These are phyloP conservation scores for Chlamydomonas sp. DNA, from an alignment of 139 green algal species.

Conservation along the genomic window DNA sequence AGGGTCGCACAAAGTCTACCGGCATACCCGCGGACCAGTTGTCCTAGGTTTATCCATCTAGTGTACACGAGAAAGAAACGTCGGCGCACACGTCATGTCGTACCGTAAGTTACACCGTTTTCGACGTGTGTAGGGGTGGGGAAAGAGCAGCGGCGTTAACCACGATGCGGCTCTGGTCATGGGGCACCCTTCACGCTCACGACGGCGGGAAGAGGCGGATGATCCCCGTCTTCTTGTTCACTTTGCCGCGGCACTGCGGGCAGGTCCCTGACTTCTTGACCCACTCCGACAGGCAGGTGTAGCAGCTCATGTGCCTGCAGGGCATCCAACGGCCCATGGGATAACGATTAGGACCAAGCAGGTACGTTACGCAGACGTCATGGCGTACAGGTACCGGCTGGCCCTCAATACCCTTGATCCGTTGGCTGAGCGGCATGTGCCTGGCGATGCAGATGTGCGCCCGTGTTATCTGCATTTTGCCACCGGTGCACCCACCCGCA, in stretches of 20 bases:
- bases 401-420: no score
- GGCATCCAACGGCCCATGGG: not conserved
- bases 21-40: not conserved
- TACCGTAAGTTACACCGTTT: not conserved
- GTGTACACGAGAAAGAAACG: not conserved
- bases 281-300: slow-evolving; percentile 19
- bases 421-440: not conserved
- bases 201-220: slow-evolving; percentile 29
- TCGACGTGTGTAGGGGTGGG: not conserved
- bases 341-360: no score
- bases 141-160: not conserved
- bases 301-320: slow-evolving; percentile 39
- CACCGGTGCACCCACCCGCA: slow-evolving; percentile 9
- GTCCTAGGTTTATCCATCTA: not conserved
- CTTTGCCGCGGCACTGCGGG: slow-evolving; percentile 30
- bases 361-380: no score
- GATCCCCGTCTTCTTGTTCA: slow-evolving; percentile 31
- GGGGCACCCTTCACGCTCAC: not conserved
- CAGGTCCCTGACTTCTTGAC: slow-evolving; percentile 34
- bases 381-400: no score
- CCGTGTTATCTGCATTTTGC: not conserved
- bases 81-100: not conserved
- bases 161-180: not conserved
- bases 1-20: not conserved
- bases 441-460: not conserved